Conservation (phyloP, 139 green algal species). For the Chlorella sorokiniana region DNA sequence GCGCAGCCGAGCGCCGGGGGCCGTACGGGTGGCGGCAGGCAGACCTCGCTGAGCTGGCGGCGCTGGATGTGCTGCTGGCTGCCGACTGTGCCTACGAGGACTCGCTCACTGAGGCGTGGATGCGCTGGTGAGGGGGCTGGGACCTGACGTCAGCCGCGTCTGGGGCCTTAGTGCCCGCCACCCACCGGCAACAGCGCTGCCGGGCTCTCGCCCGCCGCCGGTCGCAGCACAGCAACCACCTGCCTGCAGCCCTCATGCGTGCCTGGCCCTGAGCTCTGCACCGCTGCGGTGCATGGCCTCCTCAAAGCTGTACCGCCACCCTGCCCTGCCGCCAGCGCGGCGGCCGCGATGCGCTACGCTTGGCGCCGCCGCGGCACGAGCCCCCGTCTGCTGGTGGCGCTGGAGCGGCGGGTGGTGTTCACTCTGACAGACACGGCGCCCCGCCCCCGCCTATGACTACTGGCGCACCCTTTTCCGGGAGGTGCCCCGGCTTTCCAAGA, state of each 20-base stretch:
- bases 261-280: too few species aligned
- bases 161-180: too few species aligned
- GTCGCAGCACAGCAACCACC: too few species aligned
- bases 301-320: too few species aligned
- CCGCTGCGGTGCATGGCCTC: too few species aligned
- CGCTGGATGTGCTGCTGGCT: conserved; percentile 15
- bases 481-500: neutral
- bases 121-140: conserved; percentile 16
- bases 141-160: too few species aligned
- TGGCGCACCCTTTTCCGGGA: conserved; percentile 26
- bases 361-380: neutral
- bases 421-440: conserved; percentile 2
- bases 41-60: conserved; percentile 3
- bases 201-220: too few species aligned
- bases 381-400: conserved; percentile 23
- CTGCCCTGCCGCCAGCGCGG: too few species aligned
- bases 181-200: too few species aligned
- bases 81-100: conserved; percentile 28
- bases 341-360: conserved; percentile 2
- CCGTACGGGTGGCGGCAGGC: neutral
- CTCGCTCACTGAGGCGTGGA: conserved; percentile 19
- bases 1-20: neutral
- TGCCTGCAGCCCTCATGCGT: too few species aligned
- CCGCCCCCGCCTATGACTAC: conserved; percentile 25
- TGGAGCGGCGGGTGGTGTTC: conserved; percentile 26